phyloP scores from a whole-genome alignment of 352 stramenopile genomes.

The Pythium rhizo-oryzae region DNA sequence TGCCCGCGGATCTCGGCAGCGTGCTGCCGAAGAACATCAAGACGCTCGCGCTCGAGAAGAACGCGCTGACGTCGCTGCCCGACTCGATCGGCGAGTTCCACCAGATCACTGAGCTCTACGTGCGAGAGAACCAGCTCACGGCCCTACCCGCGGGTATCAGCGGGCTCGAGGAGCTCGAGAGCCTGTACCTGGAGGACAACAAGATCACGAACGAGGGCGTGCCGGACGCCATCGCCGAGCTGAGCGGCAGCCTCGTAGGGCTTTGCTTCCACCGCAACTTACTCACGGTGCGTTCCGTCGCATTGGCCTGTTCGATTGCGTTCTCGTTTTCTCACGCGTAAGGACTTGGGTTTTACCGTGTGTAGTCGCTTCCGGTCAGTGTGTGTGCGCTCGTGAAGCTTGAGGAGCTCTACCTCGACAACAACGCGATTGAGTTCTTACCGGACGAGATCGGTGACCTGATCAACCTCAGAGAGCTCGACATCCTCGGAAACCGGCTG shows the following conservation, averaged over 20 bases:
- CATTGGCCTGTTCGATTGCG: not conserved
- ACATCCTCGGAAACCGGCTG: constrained; percentile 74
- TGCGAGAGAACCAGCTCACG: constrained; percentile 76
- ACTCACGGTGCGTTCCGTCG: constrained; percentile 49
- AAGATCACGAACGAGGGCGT: constrained; percentile 64
- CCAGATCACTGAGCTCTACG: constrained; percentile 81
- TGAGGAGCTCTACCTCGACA: constrained; percentile 87
- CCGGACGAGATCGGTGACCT: constrained; percentile 76
- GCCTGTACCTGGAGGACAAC: constrained; percentile 89
- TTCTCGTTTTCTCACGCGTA: not conserved
- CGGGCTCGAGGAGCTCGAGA: constrained; percentile 68
- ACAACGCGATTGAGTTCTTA: constrained; percentile 66
- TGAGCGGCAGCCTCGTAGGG: constrained; percentile 52
- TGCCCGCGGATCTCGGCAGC: constrained; percentile 56
- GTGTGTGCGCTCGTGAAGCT: constrained; percentile 68
- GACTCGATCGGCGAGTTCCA: constrained; percentile 51
- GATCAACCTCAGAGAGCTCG: constrained; percentile 76
- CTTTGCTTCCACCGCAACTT: constrained; percentile 85
- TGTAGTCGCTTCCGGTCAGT: constrained; percentile 56
- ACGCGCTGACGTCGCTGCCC: constrained; percentile 54
- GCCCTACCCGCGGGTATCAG: constrained; percentile 54
- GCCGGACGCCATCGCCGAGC: constrained; percentile 46
- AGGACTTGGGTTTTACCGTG: not conserved
- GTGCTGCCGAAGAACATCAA: constrained; percentile 65
- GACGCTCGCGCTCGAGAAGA: constrained; percentile 83